Base-by-base conservation (phyloP, 805 yeast genomes). In the Scheffersomyces spartinae region DNA sequence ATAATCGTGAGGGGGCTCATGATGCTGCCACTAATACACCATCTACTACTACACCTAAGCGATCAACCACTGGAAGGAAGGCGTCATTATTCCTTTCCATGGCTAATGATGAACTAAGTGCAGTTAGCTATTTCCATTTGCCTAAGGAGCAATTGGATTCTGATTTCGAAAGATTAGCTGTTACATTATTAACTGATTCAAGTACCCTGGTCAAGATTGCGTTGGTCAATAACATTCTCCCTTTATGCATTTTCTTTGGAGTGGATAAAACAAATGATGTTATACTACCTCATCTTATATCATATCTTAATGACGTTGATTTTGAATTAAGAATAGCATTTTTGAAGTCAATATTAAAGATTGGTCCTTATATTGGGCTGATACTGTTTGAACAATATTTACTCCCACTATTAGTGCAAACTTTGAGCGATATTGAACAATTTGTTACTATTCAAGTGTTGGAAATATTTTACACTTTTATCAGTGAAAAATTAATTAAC, bases 231-330 rank as follows among this genome's bases (percentile, higher is more conserved):
- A 72, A 81, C 32, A 76, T 86, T n/a, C 55, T 79, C 6, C 81
- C 85, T 0, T 48, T 91, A 3, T 83, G 95, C 39, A 61, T 74
- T 7, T 80, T 79, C 31, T 75, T 91, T 43, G 95, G 95, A 0
- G 73, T 77, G 28, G 94, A 83, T 28, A 81, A 74, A 37, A 79
- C 95, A 0, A 86, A 82, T 42, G 97, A 91, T 45, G 61, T 91
- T 20, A 74, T 91, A 13, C 52, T 91, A 24, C 85, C 95, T 23
- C 97, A 91, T 55, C 56, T 86, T 29, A 86, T 91, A 22, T 86
- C 97, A 0, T 91, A 85, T 42, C 53, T 91, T 34, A 91, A 91
- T 47, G 95, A 86, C 43, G 64, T 72, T 28, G 73, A 74, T 40
- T 55, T 77, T 0, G 65, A 71, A 12, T 55, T 91, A 13, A 61